Conservation (phyloP, 257 asterid species). For the Thymus mandschuricus region DNA sequence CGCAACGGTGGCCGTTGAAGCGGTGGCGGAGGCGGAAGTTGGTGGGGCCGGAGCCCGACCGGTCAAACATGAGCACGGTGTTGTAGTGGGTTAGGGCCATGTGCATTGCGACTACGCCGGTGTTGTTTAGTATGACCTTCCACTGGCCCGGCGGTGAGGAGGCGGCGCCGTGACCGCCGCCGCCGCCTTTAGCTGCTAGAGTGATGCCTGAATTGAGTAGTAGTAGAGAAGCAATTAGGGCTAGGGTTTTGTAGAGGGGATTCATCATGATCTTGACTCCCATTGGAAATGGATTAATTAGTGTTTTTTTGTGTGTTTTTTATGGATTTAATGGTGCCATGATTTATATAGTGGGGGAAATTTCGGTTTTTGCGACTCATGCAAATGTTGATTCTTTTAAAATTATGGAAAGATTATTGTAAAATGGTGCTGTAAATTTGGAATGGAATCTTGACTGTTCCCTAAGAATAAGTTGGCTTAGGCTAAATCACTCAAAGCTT, state of each 20-base stretch:
- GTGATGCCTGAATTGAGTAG: conserved; percentile 4
- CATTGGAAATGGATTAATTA: conserved; percentile 25
- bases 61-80: conserved; percentile 65
- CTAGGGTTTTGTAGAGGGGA: conserved; percentile 27
- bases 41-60: conserved; percentile 38
- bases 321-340: background rate
- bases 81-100: conserved; percentile 63
- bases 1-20: conserved; percentile 46
- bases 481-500: conserved; percentile 33
- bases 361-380: conserved; percentile 8
- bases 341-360: conserved; percentile 24
- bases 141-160: conserved; percentile 43
- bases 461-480: background rate
- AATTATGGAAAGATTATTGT: background rate
- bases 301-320: background rate
- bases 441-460: conserved; percentile 29
- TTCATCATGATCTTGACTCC: conserved; percentile 21
- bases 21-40: conserved; percentile 44
- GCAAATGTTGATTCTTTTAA: conserved; percentile 12
- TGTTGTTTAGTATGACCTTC: conserved; percentile 52
- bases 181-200: conserved; percentile 6
- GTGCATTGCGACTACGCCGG: conserved; percentile 72
- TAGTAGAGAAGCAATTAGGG: conserved; percentile 17
- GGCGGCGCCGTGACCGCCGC: background rate
- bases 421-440: background rate